Evolutionary conservation across 768 basidiomycete species (phyloP), one percentile per base, ranked within the genome.

Genomic region (Suillus weaverae): DNA sequence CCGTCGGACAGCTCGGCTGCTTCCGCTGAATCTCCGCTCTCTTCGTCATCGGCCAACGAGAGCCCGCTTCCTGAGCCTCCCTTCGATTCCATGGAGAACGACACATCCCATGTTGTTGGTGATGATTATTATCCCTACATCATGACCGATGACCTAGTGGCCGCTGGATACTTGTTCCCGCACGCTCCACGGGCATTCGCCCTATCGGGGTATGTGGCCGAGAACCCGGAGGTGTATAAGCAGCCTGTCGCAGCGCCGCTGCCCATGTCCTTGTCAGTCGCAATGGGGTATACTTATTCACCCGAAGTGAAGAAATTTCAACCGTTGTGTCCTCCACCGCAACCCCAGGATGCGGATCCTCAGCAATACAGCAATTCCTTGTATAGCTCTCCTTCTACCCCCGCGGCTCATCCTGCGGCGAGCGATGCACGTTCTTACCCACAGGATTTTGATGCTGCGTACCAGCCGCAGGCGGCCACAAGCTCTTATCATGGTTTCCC

Each of bases 11-110:
- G 72, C 65, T 80, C 80, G 22, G 73, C 72, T 0, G 69, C 79
- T 4, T 76, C 76, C 18, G 67, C 75, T 1, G 74, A 76, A 56
- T 81, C 81, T 4, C 80, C 81, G 35, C 73, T 78, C 62, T 81
- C 82, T 8, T 78, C 79, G 6, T 74, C 74, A 14, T 81, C 81
- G 4, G 73, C 73, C 60, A 77, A 77, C 67, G 77, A 72, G 69
- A 81, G 79, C 50, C 81, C 80, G 16, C 71, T 80, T 22, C 76
- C 81, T 0, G 80, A 81, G 16, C 71, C 75, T 6, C 70, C 71
- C 66, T 66, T 79, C 65, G 79, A 81, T 62, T 71, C 13, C 20
- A 76, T 76, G 76, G 75, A 76, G 51, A 62, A 64, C 62, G 74
- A 77, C 66, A 39, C 62, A 3, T 60, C 70, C 0, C 65, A 76